A percentile compares a stretch with the other conserved stretches of the same genome.
These are phyloP conservation scores for Xylaria sp. DNA, from an alignment of 2,329 filamentous ascomycete genomes.

Conservation along the genomic window DNA sequence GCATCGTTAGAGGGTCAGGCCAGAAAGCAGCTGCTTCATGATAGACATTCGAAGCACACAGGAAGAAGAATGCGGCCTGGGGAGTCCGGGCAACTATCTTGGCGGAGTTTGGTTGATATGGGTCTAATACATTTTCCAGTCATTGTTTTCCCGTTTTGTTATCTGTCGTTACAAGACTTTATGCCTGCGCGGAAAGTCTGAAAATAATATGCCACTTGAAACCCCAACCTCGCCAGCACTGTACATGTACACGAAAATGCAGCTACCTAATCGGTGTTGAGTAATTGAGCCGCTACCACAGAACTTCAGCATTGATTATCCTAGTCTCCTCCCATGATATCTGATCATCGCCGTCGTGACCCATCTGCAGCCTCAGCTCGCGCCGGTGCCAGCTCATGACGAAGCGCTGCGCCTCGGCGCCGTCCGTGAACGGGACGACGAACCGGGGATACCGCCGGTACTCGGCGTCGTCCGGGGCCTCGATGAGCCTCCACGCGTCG, in stretches of 20 bases:
- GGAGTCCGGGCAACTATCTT: conserved; percentile 45
- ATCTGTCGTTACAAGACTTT: conserved; percentile 5
- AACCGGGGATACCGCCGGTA: conserved; percentile 48
- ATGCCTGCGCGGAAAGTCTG: conserved; percentile 1
- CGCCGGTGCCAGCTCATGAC: conserved; percentile 48
- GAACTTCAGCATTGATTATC: conserved; percentile 32
- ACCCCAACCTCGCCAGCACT: background rate
- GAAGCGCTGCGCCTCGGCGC: conserved; percentile 56
- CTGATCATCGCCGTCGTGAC: conserved; percentile 5
- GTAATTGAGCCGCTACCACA: conserved; percentile 31
- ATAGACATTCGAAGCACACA: conserved; percentile 25
- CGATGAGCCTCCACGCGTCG: background rate
- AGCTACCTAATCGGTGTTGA: background rate
- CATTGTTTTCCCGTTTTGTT: conserved; percentile 21
- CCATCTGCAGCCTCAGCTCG: conserved; percentile 35
- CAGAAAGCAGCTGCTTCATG: conserved; percentile 15
- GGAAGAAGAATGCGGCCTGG: conserved; percentile 25
- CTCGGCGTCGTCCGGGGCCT: conserved; percentile 30
- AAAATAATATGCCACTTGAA: conserved; percentile 4
- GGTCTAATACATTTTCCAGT: conserved; percentile 47
- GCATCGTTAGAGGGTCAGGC: conserved; percentile 4
- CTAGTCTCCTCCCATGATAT: conserved; percentile 34
- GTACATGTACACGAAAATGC: background rate
- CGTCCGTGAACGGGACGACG: conserved; percentile 59
- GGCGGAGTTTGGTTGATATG: conserved; percentile 52